Evolutionary conservation across 257 asterid genomes (phyloP).

Genomic region (Forsythia viridissima): DNA sequence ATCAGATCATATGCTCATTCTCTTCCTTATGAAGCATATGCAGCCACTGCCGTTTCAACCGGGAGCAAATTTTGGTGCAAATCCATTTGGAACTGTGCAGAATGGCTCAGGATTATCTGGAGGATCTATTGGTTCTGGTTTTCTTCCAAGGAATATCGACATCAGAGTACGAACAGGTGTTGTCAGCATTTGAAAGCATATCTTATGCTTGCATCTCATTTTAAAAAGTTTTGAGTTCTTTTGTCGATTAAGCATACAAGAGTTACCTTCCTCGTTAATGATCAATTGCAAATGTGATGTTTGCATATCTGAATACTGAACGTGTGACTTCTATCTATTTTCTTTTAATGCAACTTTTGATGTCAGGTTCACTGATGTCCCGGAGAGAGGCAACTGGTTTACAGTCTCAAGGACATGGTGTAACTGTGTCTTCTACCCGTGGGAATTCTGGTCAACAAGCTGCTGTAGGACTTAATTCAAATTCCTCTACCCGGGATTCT

Average conservation of each 20-base stretch:
- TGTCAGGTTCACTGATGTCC: slow-evolving; percentile 64
- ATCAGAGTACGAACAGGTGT: slow-evolving; percentile 95
- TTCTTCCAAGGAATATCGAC: slow-evolving; percentile 85
- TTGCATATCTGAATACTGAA: background rate
- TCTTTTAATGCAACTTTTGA: background rate
- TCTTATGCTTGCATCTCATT: background rate
- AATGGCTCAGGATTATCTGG: slow-evolving; percentile 57
- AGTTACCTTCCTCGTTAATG: background rate
- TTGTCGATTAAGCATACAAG: background rate
- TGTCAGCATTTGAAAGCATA: background rate
- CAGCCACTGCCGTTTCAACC: slow-evolving; percentile 89
- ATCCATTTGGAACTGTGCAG: slow-evolving; percentile 64
- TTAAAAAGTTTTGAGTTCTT: background rate
- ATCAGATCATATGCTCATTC: slow-evolving; percentile 24
- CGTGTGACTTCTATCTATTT: background rate
- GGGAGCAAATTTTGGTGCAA: slow-evolving; percentile 61
- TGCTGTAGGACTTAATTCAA: slow-evolving; percentile 37
- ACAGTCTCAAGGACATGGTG: slow-evolving; percentile 58
- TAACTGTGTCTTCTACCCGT: slow-evolving; percentile 39
- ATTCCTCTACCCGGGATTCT: slow-evolving; percentile 45
- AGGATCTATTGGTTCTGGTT: slow-evolving; percentile 61
- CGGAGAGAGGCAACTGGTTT: slow-evolving; percentile 67
- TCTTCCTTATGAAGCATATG: slow-evolving; percentile 24
- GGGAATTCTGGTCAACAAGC: slow-evolving; percentile 50
- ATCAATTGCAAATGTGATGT: background rate